Base-by-base conservation (phyloP, 345 rosid species). In the Mercurialis annua region DNA sequence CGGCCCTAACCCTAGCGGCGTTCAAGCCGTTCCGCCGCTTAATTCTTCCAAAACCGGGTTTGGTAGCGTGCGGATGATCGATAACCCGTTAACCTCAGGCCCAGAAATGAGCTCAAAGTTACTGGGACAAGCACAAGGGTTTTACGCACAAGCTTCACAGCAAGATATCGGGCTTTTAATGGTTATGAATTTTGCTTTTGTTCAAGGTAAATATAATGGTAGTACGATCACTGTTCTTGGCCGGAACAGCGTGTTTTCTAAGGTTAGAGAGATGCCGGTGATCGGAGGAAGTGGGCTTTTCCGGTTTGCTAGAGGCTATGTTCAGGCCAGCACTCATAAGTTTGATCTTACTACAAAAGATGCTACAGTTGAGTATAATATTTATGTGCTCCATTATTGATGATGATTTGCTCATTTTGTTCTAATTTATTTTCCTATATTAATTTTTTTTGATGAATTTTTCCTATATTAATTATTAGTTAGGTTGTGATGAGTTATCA, bases 251-350 rank as follows among this genome's bases (percentile, higher is more conserved):
- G 73, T 80, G 36, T 56, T 79, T 4, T 59, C 79, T 0, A 51
- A 75, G 44, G 79, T 80, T 3, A 71, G 88, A n/a, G 91, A 86
- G 79, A 82, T 86, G 86, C 86, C 86, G 21, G 85, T 86, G 62
- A 64, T 84, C 46, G 88, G 91, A 26, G 91, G 91, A 1, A 84
- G 79, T 42, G 86, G 88, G 9, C 71, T 80, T 20, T 86, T 86
- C 77, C 79, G 86, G 46, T 86, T 84, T 47, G 85, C 88, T 34
- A 75, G 85, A 68, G 88, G 91, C 4, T 86, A 84, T 68, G 86
- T 74, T 20, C 69, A 79, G 66, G 84, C 81, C 10, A 65, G 78
- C 20, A 86, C 88, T 42, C 67, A 58, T 50, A 65, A 48, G 44
- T 66, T 69, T 0, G 69, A 79, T 62, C 42, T 0, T 6, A 73